Evolutionary conservation across 352 stramenopile genomes (phyloP).

Genomic region (Pythium sp.): DNA sequence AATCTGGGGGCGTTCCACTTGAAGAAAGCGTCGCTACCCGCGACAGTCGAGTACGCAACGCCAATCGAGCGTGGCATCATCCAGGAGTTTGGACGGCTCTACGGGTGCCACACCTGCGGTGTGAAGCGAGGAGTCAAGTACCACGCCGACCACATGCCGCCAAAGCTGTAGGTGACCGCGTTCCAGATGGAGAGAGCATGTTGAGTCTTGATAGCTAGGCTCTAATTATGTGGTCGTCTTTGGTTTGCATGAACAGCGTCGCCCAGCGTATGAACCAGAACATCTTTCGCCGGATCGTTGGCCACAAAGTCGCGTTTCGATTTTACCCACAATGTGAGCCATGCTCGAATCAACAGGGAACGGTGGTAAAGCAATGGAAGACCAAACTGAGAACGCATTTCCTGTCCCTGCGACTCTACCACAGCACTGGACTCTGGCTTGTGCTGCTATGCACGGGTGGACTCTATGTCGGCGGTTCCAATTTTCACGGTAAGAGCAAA

Average conservation of each 20-base stretch:
- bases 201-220: not conserved
- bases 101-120: constrained; percentile 83
- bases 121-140: constrained; percentile 62
- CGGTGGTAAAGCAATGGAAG: constrained; percentile 62
- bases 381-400: constrained; percentile 69
- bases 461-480: constrained; percentile 67
- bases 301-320: constrained; percentile 57
- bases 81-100: constrained; percentile 76
- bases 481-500: constrained; percentile 38
- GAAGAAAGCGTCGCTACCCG: constrained; percentile 69
- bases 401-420: constrained; percentile 59
- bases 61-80: constrained; percentile 61
- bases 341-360: constrained; percentile 77
- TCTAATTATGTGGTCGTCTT: not conserved
- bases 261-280: constrained; percentile 52
- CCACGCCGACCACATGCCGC: constrained; percentile 84
- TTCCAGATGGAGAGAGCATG: not conserved
- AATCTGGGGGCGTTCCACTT: constrained; percentile 79
- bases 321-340: constrained; percentile 85
- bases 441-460: constrained; percentile 73
- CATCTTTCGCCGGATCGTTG: constrained; percentile 35
- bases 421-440: constrained; percentile 79
- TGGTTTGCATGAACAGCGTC: constrained; percentile 28
- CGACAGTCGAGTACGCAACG: constrained; percentile 71
- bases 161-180: constrained; percentile 56